Base-by-base conservation (phyloP, 352 stramenopile species). In the Pythium phragmitis region DNA sequence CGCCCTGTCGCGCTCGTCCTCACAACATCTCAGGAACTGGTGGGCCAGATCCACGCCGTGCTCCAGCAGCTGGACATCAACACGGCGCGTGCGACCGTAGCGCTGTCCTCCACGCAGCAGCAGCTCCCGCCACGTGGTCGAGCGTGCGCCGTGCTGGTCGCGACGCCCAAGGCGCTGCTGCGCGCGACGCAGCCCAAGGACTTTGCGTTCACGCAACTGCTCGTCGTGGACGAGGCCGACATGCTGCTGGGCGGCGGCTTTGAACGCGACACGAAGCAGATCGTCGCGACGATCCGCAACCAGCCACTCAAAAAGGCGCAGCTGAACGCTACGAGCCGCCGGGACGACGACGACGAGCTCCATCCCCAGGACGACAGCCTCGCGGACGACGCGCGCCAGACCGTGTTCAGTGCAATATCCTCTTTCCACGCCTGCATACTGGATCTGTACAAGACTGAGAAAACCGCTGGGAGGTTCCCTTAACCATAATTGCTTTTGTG, bases 1-100 rank as follows among this genome's bases (percentile, higher is more conserved):
- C 72, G 79, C 9, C 85, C 83, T 5, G 71, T 82, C 36, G 82
- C 63, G 21, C 68, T 98, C 6, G 72, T 97, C 52, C 69, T 98
- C 45, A 94, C 88, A 14, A 87, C 91, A 37, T 96, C 88, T 16
- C 78, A 93, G 47, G 89, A 97, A 68, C 76, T 97, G 9, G 87
- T 93, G 56, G 78, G 74, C 14, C 91, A 97, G 60, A 61, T 96
- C 49, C 57, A 67, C 12, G 34, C 46, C 0, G 83, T 92, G 33
- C 49, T 92, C 26, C 60, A 70, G 13, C 50, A 74, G 16, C 28
- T 90, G 2, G 62, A 83, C 41, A 65, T 71, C 4, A 73, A 83
- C 54, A 58, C 87, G 30, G 74, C 70, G 1, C 68, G 55, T 7
- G 57, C 74, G 26, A 64, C 74, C 12, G 55, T 78, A 26, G 75